Percentiles rank a stretch among this genome's conserved stretches.
Evolutionary conservation across 2,329 filamentous ascomycete genomes (phyloP).

Genomic region (Exophiala phaeomuriformis): DNA sequence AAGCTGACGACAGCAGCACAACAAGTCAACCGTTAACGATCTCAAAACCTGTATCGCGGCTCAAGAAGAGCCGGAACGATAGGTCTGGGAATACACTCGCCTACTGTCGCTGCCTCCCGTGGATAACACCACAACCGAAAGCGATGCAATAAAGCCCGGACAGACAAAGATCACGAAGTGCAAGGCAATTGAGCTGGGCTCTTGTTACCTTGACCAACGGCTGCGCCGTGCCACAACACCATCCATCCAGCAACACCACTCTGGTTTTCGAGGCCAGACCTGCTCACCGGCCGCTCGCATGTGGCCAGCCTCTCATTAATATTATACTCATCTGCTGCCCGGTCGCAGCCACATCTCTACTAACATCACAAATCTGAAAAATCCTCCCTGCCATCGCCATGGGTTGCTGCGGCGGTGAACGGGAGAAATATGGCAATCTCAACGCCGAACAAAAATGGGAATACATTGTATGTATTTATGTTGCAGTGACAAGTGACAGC

Average conservation of each 20-base stretch:
- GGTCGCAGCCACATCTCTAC: conserved; percentile 15
- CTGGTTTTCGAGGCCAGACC: background rate
- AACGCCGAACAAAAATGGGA: conserved; percentile 88
- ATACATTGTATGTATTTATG: conserved; percentile 61
- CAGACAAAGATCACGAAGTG: conserved; percentile 5
- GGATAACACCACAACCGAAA: conserved; percentile 1
- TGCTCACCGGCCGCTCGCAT: conserved; percentile 8
- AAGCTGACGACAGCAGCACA: conserved; percentile 3
- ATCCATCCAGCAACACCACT: conserved; percentile 6
- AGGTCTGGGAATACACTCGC: background rate
- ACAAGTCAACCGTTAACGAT: background rate
- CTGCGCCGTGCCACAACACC: conserved; percentile 23
- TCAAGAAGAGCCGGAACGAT: background rate
- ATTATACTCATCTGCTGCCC: conserved; percentile 17
- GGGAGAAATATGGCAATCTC: conserved; percentile 56
- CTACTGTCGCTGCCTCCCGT: background rate
- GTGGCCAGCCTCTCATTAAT: conserved; percentile 8
- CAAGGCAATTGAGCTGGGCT: conserved; percentile 26
- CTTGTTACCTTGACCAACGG: conserved; percentile 23
- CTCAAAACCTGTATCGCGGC: background rate
- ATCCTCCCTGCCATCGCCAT: conserved; percentile 41
- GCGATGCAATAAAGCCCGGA: conserved; percentile 20
- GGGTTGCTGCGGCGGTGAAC: conserved; percentile 56
- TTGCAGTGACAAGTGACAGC: background rate
- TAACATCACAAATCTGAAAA: conserved; percentile 4